Conservation (phyloP, 2,329 filamentous ascomycete genomes). For the Phialemonium atrogriseum region DNA sequence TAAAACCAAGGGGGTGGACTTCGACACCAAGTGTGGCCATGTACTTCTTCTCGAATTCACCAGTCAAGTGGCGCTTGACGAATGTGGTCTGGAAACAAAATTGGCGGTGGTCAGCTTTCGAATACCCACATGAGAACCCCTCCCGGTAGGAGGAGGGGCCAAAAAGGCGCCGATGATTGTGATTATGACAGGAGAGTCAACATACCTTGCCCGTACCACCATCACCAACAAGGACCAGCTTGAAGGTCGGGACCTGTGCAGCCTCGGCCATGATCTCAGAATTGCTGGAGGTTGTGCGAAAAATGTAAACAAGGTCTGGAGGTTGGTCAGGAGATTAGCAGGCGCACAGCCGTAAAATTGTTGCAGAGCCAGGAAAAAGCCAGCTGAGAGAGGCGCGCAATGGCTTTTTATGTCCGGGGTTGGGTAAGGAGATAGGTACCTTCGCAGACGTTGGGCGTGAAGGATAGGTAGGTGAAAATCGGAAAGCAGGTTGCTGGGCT, state of each 20-base stretch:
- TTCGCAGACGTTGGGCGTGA: no score
- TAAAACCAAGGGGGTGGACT: slow-evolving; percentile 96
- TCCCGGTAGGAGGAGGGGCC: slow-evolving; percentile 4
- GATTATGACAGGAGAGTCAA: slow-evolving; percentile 13
- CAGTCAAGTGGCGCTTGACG: slow-evolving; percentile 99
- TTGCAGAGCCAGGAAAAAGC: no score
- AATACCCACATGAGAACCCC: no score
- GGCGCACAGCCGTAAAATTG: no score
- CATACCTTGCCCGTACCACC: slow-evolving; percentile 98
- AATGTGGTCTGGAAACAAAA: slow-evolving; percentile 73
- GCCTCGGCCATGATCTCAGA: slow-evolving; percentile 58
- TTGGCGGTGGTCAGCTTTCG: no score
- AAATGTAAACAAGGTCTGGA: slow-evolving; percentile 32
- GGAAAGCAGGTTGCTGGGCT: no score
- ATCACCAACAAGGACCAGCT: slow-evolving; percentile 98
- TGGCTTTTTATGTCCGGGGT: no score
- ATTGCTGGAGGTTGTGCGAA: slow-evolving; percentile 19
- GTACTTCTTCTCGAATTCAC: slow-evolving; percentile 99
- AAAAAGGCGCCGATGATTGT: slow-evolving; percentile 8
- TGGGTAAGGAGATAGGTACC: no score
- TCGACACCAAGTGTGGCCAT: slow-evolving; percentile 99
- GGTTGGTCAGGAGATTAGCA: no score
- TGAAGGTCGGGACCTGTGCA: slow-evolving; percentile 73
- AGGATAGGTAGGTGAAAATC: no score
- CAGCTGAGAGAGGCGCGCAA: no score